Evolutionary conservation across 2,329 filamentous ascomycete genomes (phyloP), one percentile per base, ranked within the genome.

Genomic region (Pseudocercospora ulei): DNA sequence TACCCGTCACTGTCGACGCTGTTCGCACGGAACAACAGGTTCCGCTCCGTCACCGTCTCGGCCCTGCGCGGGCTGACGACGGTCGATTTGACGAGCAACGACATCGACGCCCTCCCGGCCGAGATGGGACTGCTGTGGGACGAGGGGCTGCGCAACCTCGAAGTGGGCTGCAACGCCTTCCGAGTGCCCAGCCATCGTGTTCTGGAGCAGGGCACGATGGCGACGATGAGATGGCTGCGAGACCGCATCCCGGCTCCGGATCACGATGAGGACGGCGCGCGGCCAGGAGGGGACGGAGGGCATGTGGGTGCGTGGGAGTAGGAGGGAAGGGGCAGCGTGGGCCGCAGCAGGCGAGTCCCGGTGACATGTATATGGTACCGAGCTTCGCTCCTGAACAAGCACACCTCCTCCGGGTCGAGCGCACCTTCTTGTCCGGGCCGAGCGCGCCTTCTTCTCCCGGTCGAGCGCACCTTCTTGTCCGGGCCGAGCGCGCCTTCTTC

Each of bases 151-250:
- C 81, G 69, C 61, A 73, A 69, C 38, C 65, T 95, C 6, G 80
- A 93, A 31, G 80, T 94, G 3, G 75, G 74, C 17, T 86, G 86
- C 0, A 96, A 96, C 58, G 72, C 78, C 19, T 96, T 96, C 63
- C 72, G 84, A 19, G 85, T 95, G 19, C 88, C 88, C 0, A 76
- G 82, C 40, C 87, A 81, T 66, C 82, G 81, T 47, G 73, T 94
- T 4, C 65, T 96, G 31, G 82, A 88, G 44, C 82, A 85, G 46
- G 88, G 88, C 0, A 95, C 87, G 0, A 85, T 93, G 52, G 80
- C 83, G 2, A 79, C 85, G 0, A 65, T 95, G 49, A 70, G 77
- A 34, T 94, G 85, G 81, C 62, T 95, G 35, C 73, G 82, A 44
- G 81, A 84, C 17, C 38, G 47, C 11, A 24, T 57, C 24, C 54